phyloP scores from a whole-genome alignment of 2,329 filamentous ascomycete genomes.

The Alternaria sp. region DNA sequence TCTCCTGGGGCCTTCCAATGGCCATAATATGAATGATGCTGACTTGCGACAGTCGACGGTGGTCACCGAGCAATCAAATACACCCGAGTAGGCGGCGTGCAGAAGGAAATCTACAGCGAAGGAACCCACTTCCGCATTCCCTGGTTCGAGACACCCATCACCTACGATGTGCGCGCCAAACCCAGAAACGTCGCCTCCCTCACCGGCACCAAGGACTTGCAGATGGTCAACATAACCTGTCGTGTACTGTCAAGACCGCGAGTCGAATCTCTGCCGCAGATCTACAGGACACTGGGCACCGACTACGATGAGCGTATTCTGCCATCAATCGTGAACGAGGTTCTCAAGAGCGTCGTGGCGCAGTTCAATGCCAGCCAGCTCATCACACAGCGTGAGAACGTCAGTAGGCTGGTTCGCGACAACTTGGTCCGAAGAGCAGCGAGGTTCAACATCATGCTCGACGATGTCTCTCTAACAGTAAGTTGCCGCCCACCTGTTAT shows the following conservation, averaged over 20 bases:
- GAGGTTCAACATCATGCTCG: slow-evolving; percentile 94
- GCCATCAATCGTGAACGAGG: slow-evolving; percentile 98
- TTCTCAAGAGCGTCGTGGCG: slow-evolving; percentile 96
- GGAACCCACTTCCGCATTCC: slow-evolving; percentile 96
- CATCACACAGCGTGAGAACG: slow-evolving; percentile 98
- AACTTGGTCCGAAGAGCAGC: slow-evolving; percentile 90
- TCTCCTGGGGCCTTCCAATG: neutral
- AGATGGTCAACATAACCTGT: slow-evolving; percentile 99
- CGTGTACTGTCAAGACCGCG: slow-evolving; percentile 94
- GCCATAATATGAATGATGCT: slow-evolving; percentile 14
- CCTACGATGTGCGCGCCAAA: slow-evolving; percentile 97
- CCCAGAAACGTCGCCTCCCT: slow-evolving; percentile 95
- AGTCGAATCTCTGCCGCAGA: slow-evolving; percentile 88
- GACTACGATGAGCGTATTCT: slow-evolving; percentile 99
- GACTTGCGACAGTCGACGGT: slow-evolving; percentile 75
- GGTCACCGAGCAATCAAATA: slow-evolving; percentile 99
- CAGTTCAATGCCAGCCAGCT: slow-evolving; percentile 99
- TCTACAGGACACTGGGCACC: slow-evolving; percentile 91
- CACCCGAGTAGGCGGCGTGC: slow-evolving; percentile 86
- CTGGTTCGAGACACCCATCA: slow-evolving; percentile 96
- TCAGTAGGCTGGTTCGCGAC: slow-evolving; percentile 87
- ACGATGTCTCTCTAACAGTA: slow-evolving; percentile 97
- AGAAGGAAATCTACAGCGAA: slow-evolving; percentile 96
- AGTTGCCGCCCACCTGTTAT: slow-evolving; percentile 32
- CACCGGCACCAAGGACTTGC: slow-evolving; percentile 97